Percentiles rank a stretch among this genome's conserved stretches.
These are phyloP conservation scores for Podaxis rugospora DNA, from an alignment of 768 basidiomycete species.

Conservation along the genomic window DNA sequence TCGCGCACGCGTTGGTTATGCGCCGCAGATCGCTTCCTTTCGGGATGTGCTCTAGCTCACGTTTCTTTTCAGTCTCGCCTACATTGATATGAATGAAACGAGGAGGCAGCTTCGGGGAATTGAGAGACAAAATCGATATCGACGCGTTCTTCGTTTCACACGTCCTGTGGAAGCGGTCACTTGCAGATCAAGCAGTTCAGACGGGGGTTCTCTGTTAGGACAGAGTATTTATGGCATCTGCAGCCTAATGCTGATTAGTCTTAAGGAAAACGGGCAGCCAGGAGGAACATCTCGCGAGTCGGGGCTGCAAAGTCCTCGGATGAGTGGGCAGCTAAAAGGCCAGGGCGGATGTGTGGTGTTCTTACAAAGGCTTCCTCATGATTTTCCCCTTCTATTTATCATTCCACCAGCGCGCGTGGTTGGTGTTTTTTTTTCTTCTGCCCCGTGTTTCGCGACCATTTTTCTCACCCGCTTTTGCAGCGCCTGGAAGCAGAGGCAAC, in stretches of 20 bases:
- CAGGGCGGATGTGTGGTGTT: not conserved
- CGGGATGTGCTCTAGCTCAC: not conserved
- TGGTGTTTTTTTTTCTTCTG: conserved; percentile 17
- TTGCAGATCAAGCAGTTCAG: conserved; percentile 9
- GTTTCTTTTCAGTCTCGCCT: not conserved
- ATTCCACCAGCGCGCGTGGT: conserved; percentile 38
- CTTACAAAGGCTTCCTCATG: conserved; percentile 19
- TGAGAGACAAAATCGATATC: conserved; percentile 1
- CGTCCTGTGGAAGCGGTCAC: conserved; percentile 3
- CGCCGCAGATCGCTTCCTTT: conserved; percentile 7
- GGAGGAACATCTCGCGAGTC: conserved; percentile 6
- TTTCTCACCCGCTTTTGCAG: conserved; percentile 20
- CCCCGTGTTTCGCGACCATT: not conserved
- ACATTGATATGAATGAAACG: not conserved
- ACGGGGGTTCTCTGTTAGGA: conserved; percentile 8
- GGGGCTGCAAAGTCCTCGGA: conserved; percentile 11
- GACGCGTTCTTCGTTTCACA: conserved; percentile 3
- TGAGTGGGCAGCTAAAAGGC: conserved; percentile 10
- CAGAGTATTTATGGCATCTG: conserved; percentile 13
- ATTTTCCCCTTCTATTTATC: conserved; percentile 31
- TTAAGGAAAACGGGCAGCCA: conserved; percentile 13
- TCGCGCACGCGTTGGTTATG: conserved; percentile 9
- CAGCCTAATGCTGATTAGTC: conserved; percentile 9
- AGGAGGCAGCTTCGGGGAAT: not conserved
- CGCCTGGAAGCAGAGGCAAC: conserved; percentile 40